These are phyloP conservation scores for Aegilops longissima DNA, from an alignment of 176 grass and related monocot species.

Conservation along the genomic window DNA sequence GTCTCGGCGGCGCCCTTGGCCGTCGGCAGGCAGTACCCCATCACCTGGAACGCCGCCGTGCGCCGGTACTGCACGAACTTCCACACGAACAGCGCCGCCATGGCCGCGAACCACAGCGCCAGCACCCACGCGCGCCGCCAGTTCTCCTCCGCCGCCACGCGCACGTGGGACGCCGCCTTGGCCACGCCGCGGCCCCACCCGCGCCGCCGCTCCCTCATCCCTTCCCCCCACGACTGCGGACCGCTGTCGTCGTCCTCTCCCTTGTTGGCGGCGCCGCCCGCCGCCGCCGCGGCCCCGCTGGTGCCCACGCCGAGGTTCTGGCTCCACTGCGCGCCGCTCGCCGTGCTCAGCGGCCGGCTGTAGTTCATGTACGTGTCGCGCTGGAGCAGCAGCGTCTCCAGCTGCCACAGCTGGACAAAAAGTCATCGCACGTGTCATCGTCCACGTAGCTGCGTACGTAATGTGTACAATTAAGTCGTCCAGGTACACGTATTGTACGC, in stretches of 20 bases:
- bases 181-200: conserved; percentile 20
- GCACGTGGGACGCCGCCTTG: conserved; percentile 30
- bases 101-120: conserved; percentile 61
- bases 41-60: conserved; percentile 59
- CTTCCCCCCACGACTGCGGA: neutral
- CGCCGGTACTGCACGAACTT: conserved; percentile 85
- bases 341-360: conserved; percentile 86
- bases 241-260: neutral
- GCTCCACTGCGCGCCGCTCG: conserved; percentile 93
- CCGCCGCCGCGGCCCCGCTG: neutral
- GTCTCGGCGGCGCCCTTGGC: conserved; percentile 97
- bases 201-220: neutral
- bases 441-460: neutral
- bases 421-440: conserved; percentile 9
- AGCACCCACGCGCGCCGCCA: conserved; percentile 83
- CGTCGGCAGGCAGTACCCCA: conserved; percentile 91
- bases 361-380: conserved; percentile 99
- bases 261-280: neutral
- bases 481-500: neutral
- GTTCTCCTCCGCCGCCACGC: conserved; percentile 75
- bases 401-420: conserved; percentile 78
- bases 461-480: neutral
- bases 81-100: conserved; percentile 79
- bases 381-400: conserved; percentile 86
- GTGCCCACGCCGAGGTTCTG: conserved; percentile 68